phyloP scores from a whole-genome alignment of 768 basidiomycete genomes.

The Daedaleopsis sinensis region DNA sequence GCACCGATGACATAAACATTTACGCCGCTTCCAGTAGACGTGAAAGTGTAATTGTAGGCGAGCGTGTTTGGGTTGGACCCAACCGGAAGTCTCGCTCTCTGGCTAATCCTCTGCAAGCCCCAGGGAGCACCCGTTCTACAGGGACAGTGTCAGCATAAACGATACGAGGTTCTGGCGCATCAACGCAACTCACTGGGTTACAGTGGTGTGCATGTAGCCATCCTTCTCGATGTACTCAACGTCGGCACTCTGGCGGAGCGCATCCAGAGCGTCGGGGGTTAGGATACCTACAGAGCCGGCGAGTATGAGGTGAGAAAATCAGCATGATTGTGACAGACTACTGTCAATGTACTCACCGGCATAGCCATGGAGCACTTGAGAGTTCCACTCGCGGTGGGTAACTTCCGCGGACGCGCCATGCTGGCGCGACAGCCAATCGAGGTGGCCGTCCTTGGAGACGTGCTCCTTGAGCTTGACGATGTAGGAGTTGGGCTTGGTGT shows the following conservation, averaged over 20 bases:
- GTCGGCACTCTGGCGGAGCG: slow-evolving; percentile 22
- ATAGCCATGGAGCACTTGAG: slow-evolving; percentile 25
- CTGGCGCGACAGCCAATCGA: slow-evolving; percentile 14
- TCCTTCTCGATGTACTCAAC: slow-evolving; percentile 27
- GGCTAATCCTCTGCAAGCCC: background rate
- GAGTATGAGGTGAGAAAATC: background rate
- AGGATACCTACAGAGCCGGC: slow-evolving; percentile 14
- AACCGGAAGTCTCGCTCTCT: background rate
- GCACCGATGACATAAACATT: background rate
- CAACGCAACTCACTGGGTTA: slow-evolving; percentile 13
- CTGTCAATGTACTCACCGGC: slow-evolving; percentile 17
- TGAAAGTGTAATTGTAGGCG: background rate
- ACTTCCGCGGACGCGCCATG: slow-evolving; percentile 9
- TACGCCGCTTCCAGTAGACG: background rate
- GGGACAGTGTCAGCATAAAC: background rate
- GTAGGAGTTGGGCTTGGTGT: slow-evolving; percentile 18
- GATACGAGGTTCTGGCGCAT: too few relatives aligned
- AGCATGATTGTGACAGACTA: too few relatives aligned
- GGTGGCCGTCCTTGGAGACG: slow-evolving; percentile 21
- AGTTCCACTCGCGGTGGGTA: slow-evolving; percentile 26
- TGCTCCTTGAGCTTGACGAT: slow-evolving; percentile 28
- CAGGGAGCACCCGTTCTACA: background rate
- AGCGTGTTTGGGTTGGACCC: background rate
- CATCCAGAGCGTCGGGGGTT: slow-evolving; percentile 15
- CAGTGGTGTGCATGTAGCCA: slow-evolving; percentile 17